Base-by-base conservation (phyloP, 2,329 filamentous ascomycete species). In the Plectosphaerella plurivora region DNA sequence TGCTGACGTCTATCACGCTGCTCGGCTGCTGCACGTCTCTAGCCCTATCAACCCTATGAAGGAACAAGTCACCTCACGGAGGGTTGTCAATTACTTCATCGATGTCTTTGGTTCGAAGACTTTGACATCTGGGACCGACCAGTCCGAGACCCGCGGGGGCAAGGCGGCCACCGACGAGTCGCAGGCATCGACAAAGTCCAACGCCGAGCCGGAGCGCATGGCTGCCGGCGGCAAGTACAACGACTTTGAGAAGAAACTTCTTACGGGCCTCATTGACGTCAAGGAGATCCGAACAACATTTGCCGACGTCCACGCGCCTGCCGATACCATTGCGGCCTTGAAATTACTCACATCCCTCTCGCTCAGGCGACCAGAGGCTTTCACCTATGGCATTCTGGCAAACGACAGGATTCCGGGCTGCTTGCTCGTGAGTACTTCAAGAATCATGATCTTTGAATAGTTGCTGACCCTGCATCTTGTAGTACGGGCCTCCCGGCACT, bases 401-500 rank as follows among this genome's bases (percentile, higher is more conserved):
- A 90, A 86, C 1, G 92, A 97, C 65, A 89, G 91, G 61, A 95
- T 99, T 47, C 89, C 92, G 0, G 94, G 94, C 14, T 84, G 94
- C 47, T 81, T 96, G 1, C 76, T 96, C 0, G 28, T 33, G 2
- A 33, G 28, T 33, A 9, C 28, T 33, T 33, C 28, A 4, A 9
- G 8, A 12, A 33, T 3, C 11, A 9, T 33, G 28, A 9, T 33
- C 4, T 33, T 8, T 12, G 28, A 9, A 33, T 8, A 8, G 11
- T 33, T 2, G 11, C 28, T 33, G 7, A 33, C 28, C 8, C 8
- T 33, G 28, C 28, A 33, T 22, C 22, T 22, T 22, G 22, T 33
- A 33, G 28, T 96, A 96, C 61, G 92, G 91, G 0, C 91, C 91
- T 9, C 92, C 91, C 0, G 91, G 91, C 25, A 91, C 85, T 3